These are phyloP conservation scores for Tetrahymena malaccensis DNA, from an alignment of 73 alveolate genomes.

Conservation along the genomic window DNA sequence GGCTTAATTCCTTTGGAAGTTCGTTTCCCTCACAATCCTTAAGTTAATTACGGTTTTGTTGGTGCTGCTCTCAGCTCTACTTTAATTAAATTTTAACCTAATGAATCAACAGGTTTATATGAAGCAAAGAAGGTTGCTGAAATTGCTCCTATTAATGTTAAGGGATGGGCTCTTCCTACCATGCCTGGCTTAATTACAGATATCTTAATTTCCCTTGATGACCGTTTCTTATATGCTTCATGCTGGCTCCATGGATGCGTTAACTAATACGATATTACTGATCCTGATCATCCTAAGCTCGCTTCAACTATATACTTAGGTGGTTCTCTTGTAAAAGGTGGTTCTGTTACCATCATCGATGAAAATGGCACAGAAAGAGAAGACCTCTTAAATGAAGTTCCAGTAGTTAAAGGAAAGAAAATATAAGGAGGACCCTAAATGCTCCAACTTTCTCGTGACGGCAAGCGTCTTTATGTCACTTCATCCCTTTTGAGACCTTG, in stretches of 20 bases:
- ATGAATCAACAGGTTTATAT: neutral
- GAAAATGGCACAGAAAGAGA: neutral
- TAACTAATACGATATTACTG: constrained; percentile 33
- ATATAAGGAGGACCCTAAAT: constrained; percentile 30
- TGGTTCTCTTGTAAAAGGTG: neutral
- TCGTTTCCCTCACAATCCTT: constrained; percentile 37
- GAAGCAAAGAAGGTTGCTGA: neutral
- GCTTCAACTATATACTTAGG: constrained; percentile 24
- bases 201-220: constrained; percentile 1
- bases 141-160: neutral
- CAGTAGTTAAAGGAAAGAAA: neutral
- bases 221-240: constrained; percentile 24
- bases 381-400: constrained; percentile 6
- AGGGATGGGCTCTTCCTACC: constrained; percentile 43
- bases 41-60: constrained; percentile 2
- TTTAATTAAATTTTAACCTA: neutral
- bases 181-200: constrained; percentile 38
- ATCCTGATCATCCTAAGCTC: constrained; percentile 2
- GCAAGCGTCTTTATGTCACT: constrained; percentile 42
- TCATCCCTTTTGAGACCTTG: constrained; percentile 29
- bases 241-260: constrained; percentile 44
- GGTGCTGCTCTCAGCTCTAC: neutral
- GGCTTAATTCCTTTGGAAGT: constrained; percentile 39
- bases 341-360: neutral
- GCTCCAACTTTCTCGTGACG: constrained; percentile 39